Percentiles rank a stretch among this genome's conserved stretches.
Evolutionary conservation across 805 yeast species (phyloP).

Genomic region (Hanseniaspora lindneri): DNA sequence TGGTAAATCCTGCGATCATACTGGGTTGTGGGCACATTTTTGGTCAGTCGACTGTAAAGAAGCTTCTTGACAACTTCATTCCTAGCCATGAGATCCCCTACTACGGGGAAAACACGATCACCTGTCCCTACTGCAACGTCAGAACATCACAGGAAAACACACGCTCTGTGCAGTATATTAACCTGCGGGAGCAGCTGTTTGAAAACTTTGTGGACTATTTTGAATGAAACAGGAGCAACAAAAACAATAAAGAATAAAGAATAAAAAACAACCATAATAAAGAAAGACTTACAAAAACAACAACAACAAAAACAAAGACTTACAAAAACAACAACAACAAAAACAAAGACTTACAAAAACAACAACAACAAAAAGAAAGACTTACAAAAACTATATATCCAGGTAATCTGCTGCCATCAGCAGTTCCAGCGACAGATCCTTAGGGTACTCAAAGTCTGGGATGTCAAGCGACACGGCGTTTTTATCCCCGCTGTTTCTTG

Average conservation of each 20-base stretch:
- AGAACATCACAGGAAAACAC: not conserved
- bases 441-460: slow-evolving; percentile 84
- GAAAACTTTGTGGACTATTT: slow-evolving; percentile 12
- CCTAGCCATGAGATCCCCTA: not conserved
- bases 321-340: no score
- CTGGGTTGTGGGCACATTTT: slow-evolving; percentile 9
- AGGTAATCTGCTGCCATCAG: slow-evolving; percentile 82
- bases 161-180: slow-evolving; percentile 1
- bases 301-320: no score
- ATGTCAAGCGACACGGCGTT: slow-evolving; percentile 39
- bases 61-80: not conserved
- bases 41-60: slow-evolving; percentile 7
- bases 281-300: no score
- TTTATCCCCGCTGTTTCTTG: slow-evolving; percentile 31
- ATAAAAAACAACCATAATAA: not conserved
- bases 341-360: no score
- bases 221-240: not conserved
- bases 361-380: no score
- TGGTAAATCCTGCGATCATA: not conserved
- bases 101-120: not conserved
- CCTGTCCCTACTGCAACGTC: slow-evolving; percentile 10
- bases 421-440: slow-evolving; percentile 84
- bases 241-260: no score
- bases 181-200: not conserved
- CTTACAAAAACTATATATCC: slow-evolving; percentile 20